Base-by-base conservation (phyloP, 78 protist genomes). In the Dictyostelium purpureum region DNA sequence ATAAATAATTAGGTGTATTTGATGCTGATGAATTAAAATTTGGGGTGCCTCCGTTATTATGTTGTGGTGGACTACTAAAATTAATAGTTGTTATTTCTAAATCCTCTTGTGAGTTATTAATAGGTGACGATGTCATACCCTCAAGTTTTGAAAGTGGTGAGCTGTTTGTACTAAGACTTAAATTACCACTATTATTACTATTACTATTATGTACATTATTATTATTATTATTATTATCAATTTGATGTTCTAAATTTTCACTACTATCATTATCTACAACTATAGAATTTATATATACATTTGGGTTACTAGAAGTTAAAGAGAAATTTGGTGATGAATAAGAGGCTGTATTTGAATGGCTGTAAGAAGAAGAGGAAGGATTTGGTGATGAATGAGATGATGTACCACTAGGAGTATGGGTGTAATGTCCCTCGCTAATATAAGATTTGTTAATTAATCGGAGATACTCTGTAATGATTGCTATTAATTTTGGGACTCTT, bases 381-480 rank as follows among this genome's bases (percentile, higher is more conserved):
- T 10, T 28, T 42, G 54, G n/a, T 65, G 47, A 18, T n/a, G 42
- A 40, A 5, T 35, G n/a, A 38, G 21, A 7, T 38, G 31, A 35
- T 31, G 37, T 12, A 63, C n/a, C 24, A 49, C 54, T 7, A 49
- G 11, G 54, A 49, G 54, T 7, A 21, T 57, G 65, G 12, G 4
- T 18, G 12, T 21, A 5, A 57, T 21, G 9, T 16, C 9, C 14
- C 5, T 21, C 37, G 28, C 28, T 59, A 45, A n/a, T 28, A 19
- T 14, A 11, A 3, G 49, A 28, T 57, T 85, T 85, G n/a, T 85
- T 85, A 31, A 65, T 40, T 28, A 85, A 56, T 42, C 92, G 21
- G 21, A 85, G 11, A 26, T 85, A 85, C 45, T 85, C 92, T 5
- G 66, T 75, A 45, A 85, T 52, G 5, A 47, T 77, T 1, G 92